phyloP scores from a whole-genome alignment of 176 grass and related monocot species.

The Alopecurus myosuroides region DNA sequence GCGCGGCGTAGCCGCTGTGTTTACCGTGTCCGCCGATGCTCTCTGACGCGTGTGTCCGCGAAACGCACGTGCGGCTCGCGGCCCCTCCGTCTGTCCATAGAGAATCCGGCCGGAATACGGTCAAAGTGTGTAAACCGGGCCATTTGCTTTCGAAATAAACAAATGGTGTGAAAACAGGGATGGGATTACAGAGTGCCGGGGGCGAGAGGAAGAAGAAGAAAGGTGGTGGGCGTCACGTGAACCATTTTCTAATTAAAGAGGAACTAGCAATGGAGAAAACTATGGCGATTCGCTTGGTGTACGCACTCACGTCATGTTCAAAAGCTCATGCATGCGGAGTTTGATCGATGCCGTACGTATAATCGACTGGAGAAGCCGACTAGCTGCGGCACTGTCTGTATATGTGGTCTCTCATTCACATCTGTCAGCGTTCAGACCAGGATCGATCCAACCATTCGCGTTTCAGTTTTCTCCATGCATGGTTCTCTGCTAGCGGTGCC shows the following conservation, averaged over 20 bases:
- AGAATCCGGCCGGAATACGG: slow-evolving; percentile 28
- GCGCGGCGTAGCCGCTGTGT: background rate
- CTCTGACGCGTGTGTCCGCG: slow-evolving; percentile 32
- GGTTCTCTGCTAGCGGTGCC: too few species aligned
- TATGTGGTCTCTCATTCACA: background rate
- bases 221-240: slow-evolving; percentile 25
- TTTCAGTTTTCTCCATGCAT: too few species aligned
- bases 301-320: background rate
- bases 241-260: background rate
- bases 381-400: background rate
- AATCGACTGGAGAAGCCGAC: background rate
- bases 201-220: background rate
- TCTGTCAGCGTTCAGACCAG: background rate
- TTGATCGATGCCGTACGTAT: background rate
- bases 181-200: background rate
- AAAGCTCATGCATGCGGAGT: background rate
- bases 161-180: background rate
- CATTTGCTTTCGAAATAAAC: background rate
- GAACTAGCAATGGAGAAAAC: background rate
- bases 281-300: background rate
- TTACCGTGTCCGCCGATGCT: background rate
- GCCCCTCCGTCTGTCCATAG: background rate
- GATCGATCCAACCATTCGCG: too few species aligned
- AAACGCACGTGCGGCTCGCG: slow-evolving; percentile 20
- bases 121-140: slow-evolving; percentile 10